Base-by-base conservation (phyloP, 140 eudicot genomes). In the Cichorium intybus region DNA sequence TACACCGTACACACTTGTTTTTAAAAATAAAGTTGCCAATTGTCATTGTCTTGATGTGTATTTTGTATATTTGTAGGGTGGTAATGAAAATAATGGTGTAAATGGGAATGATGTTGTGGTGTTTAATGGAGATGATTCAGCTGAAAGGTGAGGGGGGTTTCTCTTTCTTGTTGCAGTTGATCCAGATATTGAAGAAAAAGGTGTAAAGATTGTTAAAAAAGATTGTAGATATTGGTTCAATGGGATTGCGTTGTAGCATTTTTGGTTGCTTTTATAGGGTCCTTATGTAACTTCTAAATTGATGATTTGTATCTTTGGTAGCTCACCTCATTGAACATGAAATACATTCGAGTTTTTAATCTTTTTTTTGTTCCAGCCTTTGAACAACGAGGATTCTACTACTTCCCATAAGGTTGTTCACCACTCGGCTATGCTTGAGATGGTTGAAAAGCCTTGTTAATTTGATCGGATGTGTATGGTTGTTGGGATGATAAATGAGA, bases 31-130 rank as follows among this genome's bases (percentile, higher is more conserved):
- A 23, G 18, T 55, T 1, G 24, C 26, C 10, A 27, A 4, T 27
- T 28, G n/a, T 7, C 27, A 17, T 64, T 22, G 21, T 57, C n/a
- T 48, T 28, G 26, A 62, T 53, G 17, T 20, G 12, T 27, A 8
- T 52, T 47, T 39, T 20, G 45, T 47, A 64, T 55, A 4, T 58
- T 41, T 51, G 10, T 77, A 88, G 96, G 77, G 71, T 56, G 79
- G 80, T 15, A 78, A 87, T 34, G 77, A 75, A 50, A 64, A 65
- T 5, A 70, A 77, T 64, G 78, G 65, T 46, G 74, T 72, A 74
- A 72, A 74, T 47, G 60, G 78, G 50, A 56, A 79, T 54, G 82
- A 70, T 34, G 63, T 78, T 35, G 54, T 84, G 29, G 70, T 66
- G 49, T 68, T 77, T 28, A 69, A 75, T 33, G 71, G 74, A 52